Conservation (phyloP, 306 rosid genomes). For the Alnus glutinosa region DNA sequence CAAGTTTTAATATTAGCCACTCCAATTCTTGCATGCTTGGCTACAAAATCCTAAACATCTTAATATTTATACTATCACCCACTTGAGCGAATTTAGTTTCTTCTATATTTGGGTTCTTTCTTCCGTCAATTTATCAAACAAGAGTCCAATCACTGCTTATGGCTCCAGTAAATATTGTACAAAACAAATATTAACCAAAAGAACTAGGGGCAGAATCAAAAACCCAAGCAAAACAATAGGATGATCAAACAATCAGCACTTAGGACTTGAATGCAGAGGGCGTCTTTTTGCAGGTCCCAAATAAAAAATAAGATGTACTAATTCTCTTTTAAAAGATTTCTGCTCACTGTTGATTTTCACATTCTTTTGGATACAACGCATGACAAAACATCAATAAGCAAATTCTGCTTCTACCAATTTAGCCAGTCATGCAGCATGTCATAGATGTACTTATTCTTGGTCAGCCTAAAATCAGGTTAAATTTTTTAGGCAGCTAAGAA, state of each 20-base stretch:
- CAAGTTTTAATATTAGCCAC: background rate
- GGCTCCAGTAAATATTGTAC: background rate
- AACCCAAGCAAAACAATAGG: background rate
- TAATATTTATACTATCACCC: background rate
- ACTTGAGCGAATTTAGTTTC: background rate
- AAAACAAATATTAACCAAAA: background rate
- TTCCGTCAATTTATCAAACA: background rate
- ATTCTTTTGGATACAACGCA: background rate
- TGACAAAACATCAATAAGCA: background rate
- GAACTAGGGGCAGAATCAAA: background rate
- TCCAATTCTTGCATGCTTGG: background rate
- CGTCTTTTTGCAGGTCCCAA: background rate
- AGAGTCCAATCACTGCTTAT: background rate
- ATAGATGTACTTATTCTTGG: background rate
- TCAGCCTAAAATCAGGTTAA: background rate
- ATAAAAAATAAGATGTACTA: background rate
- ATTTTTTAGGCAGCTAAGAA: background rate
- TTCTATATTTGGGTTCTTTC: background rate
- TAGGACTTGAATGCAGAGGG: background rate
- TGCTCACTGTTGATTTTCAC: background rate
- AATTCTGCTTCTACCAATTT: background rate
- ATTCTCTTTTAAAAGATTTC: background rate
- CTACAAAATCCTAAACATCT: background rate
- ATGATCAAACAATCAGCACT: background rate
- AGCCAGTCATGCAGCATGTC: background rate